Evolutionary conservation across 495 filamentous ascomycete species (phyloP), one percentile per base, ranked within the genome.

Genomic region (Xylaria intraflava): DNA sequence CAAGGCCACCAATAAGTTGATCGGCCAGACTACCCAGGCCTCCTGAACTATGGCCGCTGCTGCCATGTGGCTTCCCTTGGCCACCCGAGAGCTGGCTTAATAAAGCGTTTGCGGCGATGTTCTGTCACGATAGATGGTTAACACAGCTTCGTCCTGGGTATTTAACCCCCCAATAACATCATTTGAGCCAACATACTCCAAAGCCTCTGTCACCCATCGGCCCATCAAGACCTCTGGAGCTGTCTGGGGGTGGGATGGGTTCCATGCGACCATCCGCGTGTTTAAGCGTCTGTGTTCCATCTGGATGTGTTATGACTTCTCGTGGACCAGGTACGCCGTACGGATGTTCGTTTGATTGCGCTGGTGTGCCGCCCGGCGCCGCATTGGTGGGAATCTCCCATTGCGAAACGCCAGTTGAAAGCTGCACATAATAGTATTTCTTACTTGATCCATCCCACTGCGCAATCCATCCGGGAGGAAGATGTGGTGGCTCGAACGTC

Each of bases 341-440:
- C 12, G 78, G 78, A 60, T 79, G 75, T 16, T 79, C 76, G 46
- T 53, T 49, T 12, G 56, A 60, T 7, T 66, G 64, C 20, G 70
- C 74, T 12, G 80, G 80, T 1, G 78, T 80, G 50, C 67, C 72
- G 54, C 70, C 68, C 7, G 78, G 80, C 6, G 77, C 82, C 33
- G 84, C 74, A 49, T 84, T 73, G 17, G 82, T 87, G 20, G 88
- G 88, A 12, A 85, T 76, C 3, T 89, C 84, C 88, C 88, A 92
- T 68, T 87, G 85, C 40, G 84, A 87, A 23, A 82, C 72, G 20
- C 85, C 87, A 2, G 85, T 90, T 38, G 83, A 78, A 33, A 87
- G 73, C 59, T 90, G 84, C 27, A 92, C 88, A 62, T 78, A 92
- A 66, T 92, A 92, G 69, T 90, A 92, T 63, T 85, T 83, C 40